Percentiles rank a stretch among this genome's conserved stretches.
Evolutionary conservation across 345 rosid genomes (phyloP).

Genomic region (Toxicodendron radicans): DNA sequence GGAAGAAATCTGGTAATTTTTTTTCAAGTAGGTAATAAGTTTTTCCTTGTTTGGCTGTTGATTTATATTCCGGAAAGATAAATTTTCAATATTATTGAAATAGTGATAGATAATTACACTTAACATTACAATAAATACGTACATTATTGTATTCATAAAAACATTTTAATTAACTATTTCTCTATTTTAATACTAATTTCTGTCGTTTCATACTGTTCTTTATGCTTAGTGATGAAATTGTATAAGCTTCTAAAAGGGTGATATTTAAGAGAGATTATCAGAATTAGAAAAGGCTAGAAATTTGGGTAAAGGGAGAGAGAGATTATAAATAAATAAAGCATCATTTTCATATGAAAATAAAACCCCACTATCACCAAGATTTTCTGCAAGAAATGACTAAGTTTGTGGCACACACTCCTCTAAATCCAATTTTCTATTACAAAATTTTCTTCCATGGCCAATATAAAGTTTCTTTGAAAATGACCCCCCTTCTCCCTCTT

Average conservation of each 20-base stretch:
- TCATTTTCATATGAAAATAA: conserved; percentile 31
- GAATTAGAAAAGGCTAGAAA: not conserved
- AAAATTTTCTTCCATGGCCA: not conserved
- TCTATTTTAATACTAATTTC: too few relatives aligned
- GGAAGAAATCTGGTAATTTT: not conserved
- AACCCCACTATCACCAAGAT: conserved; percentile 22
- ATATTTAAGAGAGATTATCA: conserved; percentile 43
- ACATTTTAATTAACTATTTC: too few relatives aligned
- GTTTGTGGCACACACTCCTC: conserved; percentile 29
- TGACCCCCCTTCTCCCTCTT: conserved; percentile 10
- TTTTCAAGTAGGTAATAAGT: not conserved
- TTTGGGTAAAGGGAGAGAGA: not conserved
- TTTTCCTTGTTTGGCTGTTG: too few relatives aligned
- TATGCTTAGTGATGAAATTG: conserved; percentile 21
- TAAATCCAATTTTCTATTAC: not conserved
- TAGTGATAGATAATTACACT: not conserved
- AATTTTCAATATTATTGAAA: too few relatives aligned
- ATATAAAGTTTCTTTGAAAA: conserved; percentile 15
- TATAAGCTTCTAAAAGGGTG: conserved; percentile 22
- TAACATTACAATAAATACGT: not conserved
- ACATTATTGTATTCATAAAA: too few relatives aligned
- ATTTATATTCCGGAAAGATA: too few relatives aligned
- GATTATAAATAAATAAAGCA: not conserved
- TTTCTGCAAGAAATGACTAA: conserved; percentile 29
- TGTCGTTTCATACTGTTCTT: conserved; percentile 2